Evolutionary conservation across 2,329 filamentous ascomycete genomes (phyloP).

Genomic region (Aspergillus sp.): DNA sequence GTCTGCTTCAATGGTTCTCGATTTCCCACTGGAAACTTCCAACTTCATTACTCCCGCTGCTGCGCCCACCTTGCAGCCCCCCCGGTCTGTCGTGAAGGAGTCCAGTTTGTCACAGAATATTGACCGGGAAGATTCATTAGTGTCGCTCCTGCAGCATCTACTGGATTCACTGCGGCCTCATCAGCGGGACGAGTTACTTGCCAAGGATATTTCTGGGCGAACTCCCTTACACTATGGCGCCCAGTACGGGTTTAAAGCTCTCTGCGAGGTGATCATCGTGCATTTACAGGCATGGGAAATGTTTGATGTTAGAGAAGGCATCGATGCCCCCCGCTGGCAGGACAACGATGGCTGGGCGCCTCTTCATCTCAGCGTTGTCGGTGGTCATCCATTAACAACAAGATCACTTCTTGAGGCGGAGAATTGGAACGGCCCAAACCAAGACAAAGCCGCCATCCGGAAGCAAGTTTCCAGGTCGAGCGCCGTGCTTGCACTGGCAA

Average conservation of each 20-base stretch:
- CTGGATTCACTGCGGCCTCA: slow-evolving; percentile 59
- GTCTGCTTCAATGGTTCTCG: slow-evolving; percentile 43
- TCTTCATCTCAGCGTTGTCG: slow-evolving; percentile 83
- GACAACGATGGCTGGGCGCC: slow-evolving; percentile 86
- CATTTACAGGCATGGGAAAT: slow-evolving; percentile 84
- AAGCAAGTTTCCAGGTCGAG: slow-evolving; percentile 72
- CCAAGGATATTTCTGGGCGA: slow-evolving; percentile 69
- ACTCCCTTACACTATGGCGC: slow-evolving; percentile 87
- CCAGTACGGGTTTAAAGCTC: slow-evolving; percentile 86
- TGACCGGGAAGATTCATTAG: slow-evolving; percentile 62
- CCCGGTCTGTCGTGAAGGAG: slow-evolving; percentile 57
- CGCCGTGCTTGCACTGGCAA: slow-evolving; percentile 76
- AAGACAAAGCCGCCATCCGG: slow-evolving; percentile 55
- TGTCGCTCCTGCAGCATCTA: slow-evolving; percentile 54
- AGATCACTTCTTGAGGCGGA: slow-evolving; percentile 71
- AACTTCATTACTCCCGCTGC: slow-evolving; percentile 74
- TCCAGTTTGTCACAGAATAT: slow-evolving; percentile 51
- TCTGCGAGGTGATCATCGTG: slow-evolving; percentile 77
- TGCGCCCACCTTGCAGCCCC: slow-evolving; percentile 54
- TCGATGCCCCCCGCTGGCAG: slow-evolving; percentile 83
- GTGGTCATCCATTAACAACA: slow-evolving; percentile 80
- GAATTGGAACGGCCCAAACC: slow-evolving; percentile 58
- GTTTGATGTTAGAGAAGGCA: slow-evolving; percentile 74
- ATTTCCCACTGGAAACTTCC: slow-evolving; percentile 46
- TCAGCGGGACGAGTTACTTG: slow-evolving; percentile 59